These are phyloP conservation scores for Metschnikowia aberdeeniae DNA, from an alignment of 805 yeast species.

Conservation along the genomic window DNA sequence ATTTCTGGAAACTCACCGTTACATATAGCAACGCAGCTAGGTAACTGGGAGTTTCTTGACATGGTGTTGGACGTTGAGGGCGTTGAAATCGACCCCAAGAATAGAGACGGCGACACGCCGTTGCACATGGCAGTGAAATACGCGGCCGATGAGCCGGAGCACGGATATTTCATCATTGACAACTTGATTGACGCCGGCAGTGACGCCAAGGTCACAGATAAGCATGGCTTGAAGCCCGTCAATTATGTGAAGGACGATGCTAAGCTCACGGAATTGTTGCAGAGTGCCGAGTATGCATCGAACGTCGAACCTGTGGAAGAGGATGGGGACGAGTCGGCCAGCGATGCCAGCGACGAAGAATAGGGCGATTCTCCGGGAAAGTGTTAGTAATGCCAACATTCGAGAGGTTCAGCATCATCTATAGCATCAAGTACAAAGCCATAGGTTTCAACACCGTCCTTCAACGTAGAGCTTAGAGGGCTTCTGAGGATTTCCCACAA, in stretches of 20 bases:
- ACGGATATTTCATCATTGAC: conserved; percentile 73
- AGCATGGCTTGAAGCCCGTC: conserved; percentile 65
- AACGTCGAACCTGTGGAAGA: conserved; percentile 21
- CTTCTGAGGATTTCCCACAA: no score
- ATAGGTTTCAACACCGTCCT: no score
- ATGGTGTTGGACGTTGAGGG: conserved; percentile 80
- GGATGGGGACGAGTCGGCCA: conserved; percentile 31
- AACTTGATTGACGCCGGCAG: conserved; percentile 89
- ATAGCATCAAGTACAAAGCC: no score
- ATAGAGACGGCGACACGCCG: conserved; percentile 83
- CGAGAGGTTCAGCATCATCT: no score
- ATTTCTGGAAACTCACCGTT: conserved; percentile 77
- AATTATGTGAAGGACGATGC: conserved; percentile 60
- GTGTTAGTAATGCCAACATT: no score
- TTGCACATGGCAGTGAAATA: conserved; percentile 81
- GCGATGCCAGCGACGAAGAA: conserved; percentile 31
- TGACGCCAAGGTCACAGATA: conserved; percentile 53
- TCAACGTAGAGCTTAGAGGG: no score
- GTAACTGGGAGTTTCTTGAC: conserved; percentile 85
- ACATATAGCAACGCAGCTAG: conserved; percentile 77
- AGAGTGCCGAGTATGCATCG: conserved; percentile 79
- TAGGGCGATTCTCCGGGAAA: background rate
- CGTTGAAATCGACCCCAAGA: conserved; percentile 81
- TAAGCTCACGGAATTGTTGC: conserved; percentile 58
- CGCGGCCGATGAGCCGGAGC: conserved; percentile 76